Evolutionary conservation across 2,329 filamentous ascomycete genomes (phyloP), one percentile per base, ranked within the genome.

Genomic region (Xylariaceae sp.): DNA sequence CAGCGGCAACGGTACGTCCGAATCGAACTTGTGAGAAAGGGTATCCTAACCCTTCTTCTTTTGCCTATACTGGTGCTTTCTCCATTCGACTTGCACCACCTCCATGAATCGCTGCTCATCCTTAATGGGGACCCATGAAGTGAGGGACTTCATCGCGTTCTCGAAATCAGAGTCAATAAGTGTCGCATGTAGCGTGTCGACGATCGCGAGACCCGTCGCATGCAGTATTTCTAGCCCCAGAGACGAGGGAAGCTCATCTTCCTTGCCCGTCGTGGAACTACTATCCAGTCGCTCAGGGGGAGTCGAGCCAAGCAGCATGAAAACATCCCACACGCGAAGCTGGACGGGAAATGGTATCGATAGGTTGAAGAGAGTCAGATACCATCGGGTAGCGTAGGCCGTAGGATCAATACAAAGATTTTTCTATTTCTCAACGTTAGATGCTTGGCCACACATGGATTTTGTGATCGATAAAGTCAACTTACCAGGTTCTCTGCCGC

Each of bases 351-450:
- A 99, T 0, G 94, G 94, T 55, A 99, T 90, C 13, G 91, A 95
- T 70, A 97, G 88, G 75, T 97, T 97, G 81, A 99, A 99, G 7
- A 99, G 80, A 1, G 94, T 99, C 55, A 99, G 81, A 72, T 99
- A 99, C 94, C 94, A 99, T 55, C 92, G 83, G 3, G 93, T 97
- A 37, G 92, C 94, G 71, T 97, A 99, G n/a, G 92, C 88, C 1
- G 92, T 96, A 15, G 90, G 86, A 48, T 90, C 86, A 66, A 99
- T 94, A 63, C 82, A 81, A 35, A 97, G 81, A 30, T 30, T 30
- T 62, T 92, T 88, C 52, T 82, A 82, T 88, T 91, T 65, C 49
- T 60, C 53, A 51, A 56, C 47, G 42, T 63, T 60, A 65, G 62
- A 53, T 37, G 15, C 6, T 18, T 23, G 30, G 37, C 11, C n/a